phyloP scores from a whole-genome alignment of 1,139 yeast species.

The Lodderomyces margitis region DNA sequence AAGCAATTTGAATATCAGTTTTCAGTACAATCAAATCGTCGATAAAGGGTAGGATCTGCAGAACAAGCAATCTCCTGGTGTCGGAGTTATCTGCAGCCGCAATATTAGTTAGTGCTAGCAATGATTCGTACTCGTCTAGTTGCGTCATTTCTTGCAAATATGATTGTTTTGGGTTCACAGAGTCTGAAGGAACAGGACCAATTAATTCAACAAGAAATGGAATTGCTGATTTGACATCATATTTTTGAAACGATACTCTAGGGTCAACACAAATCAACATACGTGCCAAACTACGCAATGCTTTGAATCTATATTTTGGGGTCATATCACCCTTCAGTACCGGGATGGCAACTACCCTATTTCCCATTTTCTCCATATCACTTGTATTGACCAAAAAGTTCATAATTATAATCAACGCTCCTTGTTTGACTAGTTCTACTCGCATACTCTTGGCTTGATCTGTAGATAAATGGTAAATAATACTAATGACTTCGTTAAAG shows the following conservation, averaged over 20 bases:
- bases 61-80: constrained; percentile 31
- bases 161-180: constrained; percentile 9
- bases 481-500: constrained; percentile 12
- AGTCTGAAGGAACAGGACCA: constrained; percentile 17
- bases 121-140: constrained; percentile 42
- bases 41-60: constrained; percentile 34
- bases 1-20: constrained; percentile 39
- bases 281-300: constrained; percentile 40
- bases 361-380: constrained; percentile 17
- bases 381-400: constrained; percentile 38
- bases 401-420: constrained; percentile 38
- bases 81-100: constrained; percentile 32
- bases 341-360: constrained; percentile 23
- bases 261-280: constrained; percentile 45
- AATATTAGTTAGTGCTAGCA: constrained; percentile 51
- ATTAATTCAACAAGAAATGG: constrained; percentile 51
- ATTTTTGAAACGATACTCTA: constrained; percentile 36
- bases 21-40: constrained; percentile 38
- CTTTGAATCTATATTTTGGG: constrained; percentile 19
- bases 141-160: constrained; percentile 29
- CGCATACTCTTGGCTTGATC: constrained; percentile 27
- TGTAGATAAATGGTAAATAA: constrained; percentile 19
- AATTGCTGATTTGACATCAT: constrained; percentile 38
- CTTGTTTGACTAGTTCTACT: constrained; percentile 45
- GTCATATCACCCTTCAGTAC: constrained; percentile 8